These are phyloP conservation scores for Punctularia strigosozonata DNA, from an alignment of 768 basidiomycete genomes.

Conservation along the genomic window DNA sequence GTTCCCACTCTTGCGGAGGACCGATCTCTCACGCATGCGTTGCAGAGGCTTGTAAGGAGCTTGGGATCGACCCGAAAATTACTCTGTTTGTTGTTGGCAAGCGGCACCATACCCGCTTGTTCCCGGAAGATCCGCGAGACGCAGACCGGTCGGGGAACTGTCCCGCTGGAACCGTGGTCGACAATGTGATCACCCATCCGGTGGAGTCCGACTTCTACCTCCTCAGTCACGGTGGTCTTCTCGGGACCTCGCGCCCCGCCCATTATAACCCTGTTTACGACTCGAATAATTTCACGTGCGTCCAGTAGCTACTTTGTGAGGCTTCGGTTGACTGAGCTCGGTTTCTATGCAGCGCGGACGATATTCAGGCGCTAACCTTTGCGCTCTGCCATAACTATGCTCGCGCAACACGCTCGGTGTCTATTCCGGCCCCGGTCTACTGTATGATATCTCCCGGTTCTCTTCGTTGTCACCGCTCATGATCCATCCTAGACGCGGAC, in stretches of 20 bases:
- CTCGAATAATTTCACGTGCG: slow-evolving; percentile 52
- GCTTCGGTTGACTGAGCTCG: no score
- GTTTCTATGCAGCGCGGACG: slow-evolving; percentile 49
- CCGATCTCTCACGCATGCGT: no score
- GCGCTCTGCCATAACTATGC: slow-evolving; percentile 76
- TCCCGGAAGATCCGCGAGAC: slow-evolving; percentile 31
- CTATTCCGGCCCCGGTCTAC: slow-evolving; percentile 75
- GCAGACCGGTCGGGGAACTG: slow-evolving; percentile 63
- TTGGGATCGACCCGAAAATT: slow-evolving; percentile 51
- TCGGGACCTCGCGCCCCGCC: slow-evolving; percentile 64
- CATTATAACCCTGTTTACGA: slow-evolving; percentile 43
- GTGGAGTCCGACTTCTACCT: slow-evolving; percentile 72
- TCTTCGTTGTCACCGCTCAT: no score
- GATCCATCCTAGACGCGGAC: slow-evolving; percentile 50
- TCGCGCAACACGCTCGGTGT: slow-evolving; percentile 68
- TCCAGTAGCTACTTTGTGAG: no score
- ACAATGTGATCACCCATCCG: slow-evolving; percentile 56
- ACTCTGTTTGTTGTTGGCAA: slow-evolving; percentile 77
- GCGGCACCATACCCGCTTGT: slow-evolving; percentile 57
- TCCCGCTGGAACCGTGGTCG: slow-evolving; percentile 69
- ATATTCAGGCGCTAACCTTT: slow-evolving; percentile 59
- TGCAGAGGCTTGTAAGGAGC: slow-evolving; percentile 51
- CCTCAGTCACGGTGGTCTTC: slow-evolving; percentile 63
- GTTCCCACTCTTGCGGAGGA: no score
- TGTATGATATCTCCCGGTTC: slow-evolving; percentile 31